phyloP scores from a whole-genome alignment of 2,329 filamentous ascomycete genomes.

The Laburnicola sp. region DNA sequence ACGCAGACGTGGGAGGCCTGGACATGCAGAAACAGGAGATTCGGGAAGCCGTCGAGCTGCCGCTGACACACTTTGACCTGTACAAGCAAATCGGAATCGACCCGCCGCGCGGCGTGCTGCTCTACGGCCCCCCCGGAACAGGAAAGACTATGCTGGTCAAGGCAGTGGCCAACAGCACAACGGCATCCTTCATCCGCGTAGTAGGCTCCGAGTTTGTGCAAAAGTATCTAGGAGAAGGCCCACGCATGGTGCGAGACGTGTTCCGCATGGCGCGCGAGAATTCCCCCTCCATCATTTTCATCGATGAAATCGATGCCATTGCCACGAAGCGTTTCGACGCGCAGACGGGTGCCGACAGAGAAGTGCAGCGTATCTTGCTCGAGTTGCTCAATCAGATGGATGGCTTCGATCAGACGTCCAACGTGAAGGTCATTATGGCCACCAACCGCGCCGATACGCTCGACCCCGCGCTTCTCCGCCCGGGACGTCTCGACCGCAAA shows the following conservation, averaged over 20 bases:
- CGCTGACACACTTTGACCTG: constrained; percentile 94
- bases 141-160: constrained; percentile 98
- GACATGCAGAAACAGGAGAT: constrained; percentile 99
- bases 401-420: constrained; percentile 97
- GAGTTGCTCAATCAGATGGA: constrained; percentile 99
- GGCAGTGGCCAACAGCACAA: constrained; percentile 97
- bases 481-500: constrained; percentile 94
- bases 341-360: constrained; percentile 94
- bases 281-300: constrained; percentile 98
- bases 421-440: constrained; percentile 99
- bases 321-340: constrained; percentile 99
- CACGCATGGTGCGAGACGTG: constrained; percentile 97
- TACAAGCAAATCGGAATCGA: constrained; percentile 99
- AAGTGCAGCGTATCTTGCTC: constrained; percentile 96
- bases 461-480: constrained; percentile 90
- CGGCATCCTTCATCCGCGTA: constrained; percentile 96
- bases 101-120: constrained; percentile 89
- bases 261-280: constrained; percentile 99
- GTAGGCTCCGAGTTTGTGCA: constrained; percentile 98
- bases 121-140: constrained; percentile 94
- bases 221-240: constrained; percentile 96
- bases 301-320: constrained; percentile 98
- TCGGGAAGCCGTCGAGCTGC: constrained; percentile 93
- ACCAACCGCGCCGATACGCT: constrained; percentile 98
- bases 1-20: constrained; percentile 93